phyloP scores from a whole-genome alignment of 2,329 filamentous ascomycete genomes.

The Blastomyces silverae region DNA sequence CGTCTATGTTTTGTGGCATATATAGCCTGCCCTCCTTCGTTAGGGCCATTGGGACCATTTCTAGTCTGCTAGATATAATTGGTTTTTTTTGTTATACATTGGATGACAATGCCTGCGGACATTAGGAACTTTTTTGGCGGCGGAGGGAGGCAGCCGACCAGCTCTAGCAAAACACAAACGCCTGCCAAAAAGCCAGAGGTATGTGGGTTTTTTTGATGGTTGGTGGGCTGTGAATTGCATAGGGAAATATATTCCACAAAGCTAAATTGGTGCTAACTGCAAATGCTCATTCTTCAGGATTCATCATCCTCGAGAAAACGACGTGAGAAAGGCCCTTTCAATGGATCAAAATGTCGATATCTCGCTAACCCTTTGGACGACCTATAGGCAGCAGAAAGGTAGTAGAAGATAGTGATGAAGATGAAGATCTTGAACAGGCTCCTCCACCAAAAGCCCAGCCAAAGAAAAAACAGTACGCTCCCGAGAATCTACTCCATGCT shows the following conservation, averaged over 20 bases:
- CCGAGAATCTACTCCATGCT: neutral
- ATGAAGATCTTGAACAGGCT: slow-evolving; percentile 56
- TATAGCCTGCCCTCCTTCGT: neutral
- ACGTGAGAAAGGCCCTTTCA: slow-evolving; percentile 27
- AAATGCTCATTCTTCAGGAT: slow-evolving; percentile 23
- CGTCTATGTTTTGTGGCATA: neutral
- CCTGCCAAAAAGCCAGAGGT: slow-evolving; percentile 40
- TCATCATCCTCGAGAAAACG: slow-evolving; percentile 30
- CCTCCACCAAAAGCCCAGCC: slow-evolving; percentile 35
- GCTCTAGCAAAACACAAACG: slow-evolving; percentile 40
- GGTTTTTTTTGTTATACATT: neutral
- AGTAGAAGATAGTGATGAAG: slow-evolving; percentile 66
- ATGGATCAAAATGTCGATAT: neutral
- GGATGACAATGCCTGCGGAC: slow-evolving; percentile 64
- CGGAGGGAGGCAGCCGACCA: slow-evolving; percentile 48
- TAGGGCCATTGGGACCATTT: neutral
- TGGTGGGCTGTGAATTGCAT: slow-evolving; percentile 12
- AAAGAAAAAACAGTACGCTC: slow-evolving; percentile 45
- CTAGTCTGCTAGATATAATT: neutral
- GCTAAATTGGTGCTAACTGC: slow-evolving; percentile 4
- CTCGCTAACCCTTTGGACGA: slow-evolving; percentile 14
- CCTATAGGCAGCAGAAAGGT: slow-evolving; percentile 55
- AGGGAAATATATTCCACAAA: slow-evolving; percentile 11
- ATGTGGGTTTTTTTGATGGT: slow-evolving; percentile 20
- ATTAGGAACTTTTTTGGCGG: slow-evolving; percentile 83